A percentile compares a stretch with the other conserved stretches of the same genome.
These are phyloP conservation scores for Antitrichia curtipendula DNA, from an alignment of 225 moss, liverwort and hornwort genomes.

Conservation along the genomic window DNA sequence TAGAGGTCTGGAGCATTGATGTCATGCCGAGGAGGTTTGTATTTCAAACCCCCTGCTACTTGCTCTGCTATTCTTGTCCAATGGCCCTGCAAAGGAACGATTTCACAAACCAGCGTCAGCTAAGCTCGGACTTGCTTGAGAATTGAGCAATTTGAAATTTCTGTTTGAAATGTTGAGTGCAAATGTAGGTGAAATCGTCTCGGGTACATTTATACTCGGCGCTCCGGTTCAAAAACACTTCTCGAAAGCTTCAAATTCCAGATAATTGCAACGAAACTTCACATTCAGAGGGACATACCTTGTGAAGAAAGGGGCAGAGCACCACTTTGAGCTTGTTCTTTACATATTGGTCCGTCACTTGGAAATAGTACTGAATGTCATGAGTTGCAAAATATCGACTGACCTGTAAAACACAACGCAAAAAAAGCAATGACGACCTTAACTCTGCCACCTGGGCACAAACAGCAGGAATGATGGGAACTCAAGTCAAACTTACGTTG, in stretches of 20 bases:
- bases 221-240: neutral
- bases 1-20: conserved; percentile 96
- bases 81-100: conserved; percentile 41
- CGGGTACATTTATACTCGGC: neutral
- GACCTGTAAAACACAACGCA: conserved; percentile 28
- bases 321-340: conserved; percentile 98
- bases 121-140: neutral
- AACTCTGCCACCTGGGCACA: neutral
- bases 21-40: conserved; percentile 91
- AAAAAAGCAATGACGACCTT: neutral
- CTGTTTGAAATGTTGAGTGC: neutral
- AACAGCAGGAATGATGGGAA: neutral
- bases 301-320: conserved; percentile 80
- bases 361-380: conserved; percentile 81
- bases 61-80: conserved; percentile 98
- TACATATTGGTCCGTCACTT: conserved; percentile 93
- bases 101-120: neutral
- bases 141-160: neutral
- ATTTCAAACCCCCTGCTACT: conserved; percentile 91
- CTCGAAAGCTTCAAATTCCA: neutral
- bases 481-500: conserved; percentile 34
- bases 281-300: conserved; percentile 15
- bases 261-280: neutral
- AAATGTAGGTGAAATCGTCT: neutral
- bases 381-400: conserved; percentile 82